Evolutionary conservation across 106 monocot genomes (phyloP), one percentile per base, ranked within the genome.

Genomic region (Cymbidium sinense): DNA sequence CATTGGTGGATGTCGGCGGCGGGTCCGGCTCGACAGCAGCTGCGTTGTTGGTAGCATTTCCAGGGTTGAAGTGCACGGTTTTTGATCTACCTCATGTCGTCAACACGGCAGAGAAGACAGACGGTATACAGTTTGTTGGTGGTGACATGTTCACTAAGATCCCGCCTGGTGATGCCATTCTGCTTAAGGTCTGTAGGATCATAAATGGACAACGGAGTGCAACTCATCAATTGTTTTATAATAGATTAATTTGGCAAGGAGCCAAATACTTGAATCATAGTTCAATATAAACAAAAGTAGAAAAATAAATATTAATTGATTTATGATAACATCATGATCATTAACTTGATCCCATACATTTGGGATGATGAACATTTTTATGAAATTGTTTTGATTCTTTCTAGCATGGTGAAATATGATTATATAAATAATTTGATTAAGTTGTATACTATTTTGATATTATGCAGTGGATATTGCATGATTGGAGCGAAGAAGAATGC

Each of bases 101-200:
- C 19, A 25, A 34, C 30, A 39, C 15, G 4, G 50, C 37, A 0
- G 2, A 10, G 4, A 50, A 27, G 29, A 20, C 8, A 8, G 31
- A 61, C 5, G 55, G 70, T 10, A 70, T 87, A 12, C 23, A 80
- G 81, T 75, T 78, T n/a, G 77, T 87, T 5, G 73, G 54, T 1
- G 87, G 87, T 0, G 81, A 87, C 30, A 84, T 84, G 83, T 87
- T 87, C 50, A 52, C 37, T 17, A 19, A 43, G 0, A 44, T 87
- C 9, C 87, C 84, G 2, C 81, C 70, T 0, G 87, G 81, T 30
- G 78, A 84, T 31, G 77, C 77, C 1, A 70, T 76, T 0, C 70
- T 87, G 0, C 69, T 87, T 34, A 87, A 87, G 83, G 87, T 87
- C n/a, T n/a, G n/a, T n/a, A n/a, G n/a, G n/a, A n/a, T n/a, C n/a